Conservation (phyloP, 768 basidiomycete species). For the Pulveroboletus sp. region DNA sequence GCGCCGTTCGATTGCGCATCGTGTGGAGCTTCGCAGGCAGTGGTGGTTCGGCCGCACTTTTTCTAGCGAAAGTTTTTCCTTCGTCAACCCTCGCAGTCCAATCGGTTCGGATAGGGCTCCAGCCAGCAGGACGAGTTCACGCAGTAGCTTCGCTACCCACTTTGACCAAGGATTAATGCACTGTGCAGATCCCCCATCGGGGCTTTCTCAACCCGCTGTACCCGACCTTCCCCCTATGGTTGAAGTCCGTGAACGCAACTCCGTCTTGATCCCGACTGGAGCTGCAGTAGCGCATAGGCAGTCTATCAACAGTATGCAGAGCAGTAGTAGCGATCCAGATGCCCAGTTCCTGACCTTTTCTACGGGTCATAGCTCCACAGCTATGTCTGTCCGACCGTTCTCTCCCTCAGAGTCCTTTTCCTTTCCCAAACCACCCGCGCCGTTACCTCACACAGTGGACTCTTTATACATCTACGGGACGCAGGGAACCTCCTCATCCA, state of each 20-base stretch:
- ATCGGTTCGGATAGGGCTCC: constrained; percentile 13
- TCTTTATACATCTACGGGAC: background rate
- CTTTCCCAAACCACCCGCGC: constrained; percentile 62
- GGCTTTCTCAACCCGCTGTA: constrained; percentile 9
- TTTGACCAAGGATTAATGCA: constrained; percentile 42
- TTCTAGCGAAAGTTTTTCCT: background rate
- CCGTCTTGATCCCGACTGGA: constrained; percentile 22
- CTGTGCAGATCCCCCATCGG: constrained; percentile 19
- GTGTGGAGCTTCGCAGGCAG: constrained; percentile 38
- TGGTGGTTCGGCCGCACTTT: constrained; percentile 44
- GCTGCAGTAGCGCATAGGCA: constrained; percentile 27
- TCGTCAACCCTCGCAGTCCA: constrained; percentile 12
- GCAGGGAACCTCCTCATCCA: background rate
- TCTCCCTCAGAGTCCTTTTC: constrained; percentile 65
- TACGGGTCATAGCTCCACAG: constrained; percentile 32
- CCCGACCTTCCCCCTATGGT: constrained; percentile 54
- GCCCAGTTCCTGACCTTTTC: constrained; percentile 42
- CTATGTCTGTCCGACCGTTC: constrained; percentile 66
- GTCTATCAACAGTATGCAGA: constrained; percentile 41
- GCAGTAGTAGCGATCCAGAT: constrained; percentile 33
- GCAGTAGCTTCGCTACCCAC: constrained; percentile 69
- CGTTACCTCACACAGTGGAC: background rate
- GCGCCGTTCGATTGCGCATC: constrained; percentile 41
- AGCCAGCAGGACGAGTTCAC: constrained; percentile 31
- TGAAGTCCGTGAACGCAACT: constrained; percentile 44